phyloP scores from a whole-genome alignment of 257 asterid species.

The Agastache rugosa region DNA sequence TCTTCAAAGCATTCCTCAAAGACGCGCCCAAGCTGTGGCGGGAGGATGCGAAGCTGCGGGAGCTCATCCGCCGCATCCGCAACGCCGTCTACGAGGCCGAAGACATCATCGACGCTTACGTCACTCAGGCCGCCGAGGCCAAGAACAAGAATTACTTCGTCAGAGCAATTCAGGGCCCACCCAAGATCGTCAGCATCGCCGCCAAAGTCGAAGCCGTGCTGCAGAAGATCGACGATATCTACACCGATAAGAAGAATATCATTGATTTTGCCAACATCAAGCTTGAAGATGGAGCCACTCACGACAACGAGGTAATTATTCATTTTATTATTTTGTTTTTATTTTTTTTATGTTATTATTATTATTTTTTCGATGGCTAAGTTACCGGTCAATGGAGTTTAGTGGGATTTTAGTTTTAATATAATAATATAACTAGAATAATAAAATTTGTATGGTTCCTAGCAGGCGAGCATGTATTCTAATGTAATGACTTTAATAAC shows the following conservation, averaged over 20 bases:
- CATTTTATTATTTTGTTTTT: background rate
- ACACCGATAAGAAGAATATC: constrained; percentile 1
- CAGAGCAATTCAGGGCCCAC: background rate
- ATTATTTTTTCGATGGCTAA: too few species aligned
- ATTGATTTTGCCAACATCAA: constrained; percentile 2
- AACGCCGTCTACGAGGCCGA: constrained; percentile 41
- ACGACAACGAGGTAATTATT: constrained; percentile 9
- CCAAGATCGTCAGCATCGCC: constrained; percentile 20
- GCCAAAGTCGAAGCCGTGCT: constrained; percentile 25
- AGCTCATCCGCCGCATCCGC: constrained; percentile 29
- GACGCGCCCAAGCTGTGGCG: constrained; percentile 30
- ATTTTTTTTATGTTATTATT: background rate
- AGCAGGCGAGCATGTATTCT: too few species aligned
- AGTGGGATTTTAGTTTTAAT: too few species aligned
- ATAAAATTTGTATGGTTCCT: too few species aligned
- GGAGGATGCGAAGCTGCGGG: constrained; percentile 5
- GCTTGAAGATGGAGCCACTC: constrained; percentile 26
- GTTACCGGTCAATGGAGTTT: too few species aligned
- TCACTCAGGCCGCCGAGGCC: constrained; percentile 34
- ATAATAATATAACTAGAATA: too few species aligned
- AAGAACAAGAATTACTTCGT: constrained; percentile 18
- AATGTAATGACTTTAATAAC: too few species aligned
- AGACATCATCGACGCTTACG: constrained; percentile 40
- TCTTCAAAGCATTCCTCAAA: constrained; percentile 38
- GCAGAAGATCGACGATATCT: constrained; percentile 15